Percentiles rank a stretch among this genome's conserved stretches.
Conservation (phyloP, 2,329 filamentous ascomycete genomes). For the Westerdykella aurantiaca region DNA sequence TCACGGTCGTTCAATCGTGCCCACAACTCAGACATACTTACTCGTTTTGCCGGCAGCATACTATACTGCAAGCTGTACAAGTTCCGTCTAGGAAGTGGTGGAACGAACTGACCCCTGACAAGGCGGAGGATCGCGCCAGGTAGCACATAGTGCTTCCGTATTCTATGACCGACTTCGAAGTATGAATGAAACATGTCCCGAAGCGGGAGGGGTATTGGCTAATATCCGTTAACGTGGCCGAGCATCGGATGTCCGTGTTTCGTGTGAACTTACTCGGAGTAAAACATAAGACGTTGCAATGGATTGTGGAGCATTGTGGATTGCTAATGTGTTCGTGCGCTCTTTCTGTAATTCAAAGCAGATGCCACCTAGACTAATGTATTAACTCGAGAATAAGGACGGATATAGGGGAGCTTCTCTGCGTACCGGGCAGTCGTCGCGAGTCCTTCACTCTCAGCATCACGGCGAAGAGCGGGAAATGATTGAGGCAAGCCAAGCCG, state of each 20-base stretch:
- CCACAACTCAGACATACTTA: conserved; percentile 84
- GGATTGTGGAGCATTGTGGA: conserved; percentile 30
- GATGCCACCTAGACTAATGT: conserved; percentile 57
- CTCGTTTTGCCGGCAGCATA: conserved; percentile 81
- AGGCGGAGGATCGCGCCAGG: conserved; percentile 83
- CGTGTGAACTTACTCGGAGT: conserved; percentile 61
- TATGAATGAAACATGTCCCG: conserved; percentile 97
- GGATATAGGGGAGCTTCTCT: not conserved
- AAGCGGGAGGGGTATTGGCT: conserved; percentile 78
- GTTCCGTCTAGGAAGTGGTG: conserved; percentile 89
- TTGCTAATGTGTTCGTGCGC: conserved; percentile 37
- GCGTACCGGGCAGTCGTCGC: conserved; percentile 70
- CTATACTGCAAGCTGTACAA: conserved; percentile 96
- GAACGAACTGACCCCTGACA: conserved; percentile 84
- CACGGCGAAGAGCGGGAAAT: conserved; percentile 93
- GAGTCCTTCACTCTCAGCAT: conserved; percentile 97
- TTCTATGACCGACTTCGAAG: conserved; percentile 85
- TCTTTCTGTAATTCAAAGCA: conserved; percentile 83
- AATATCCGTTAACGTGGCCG: not conserved
- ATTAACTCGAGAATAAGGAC: not conserved
- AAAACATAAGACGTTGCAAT: conserved; percentile 75
- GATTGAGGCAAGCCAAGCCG: conserved; percentile 85
- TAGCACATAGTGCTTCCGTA: conserved; percentile 91
- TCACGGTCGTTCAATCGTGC: conserved; percentile 10
- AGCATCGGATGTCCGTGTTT: conserved; percentile 2